Evolutionary conservation across 202 grass and related monocot genomes (phyloP), one percentile per base, ranked within the genome.

Genomic region (Zoysia matrella): DNA sequence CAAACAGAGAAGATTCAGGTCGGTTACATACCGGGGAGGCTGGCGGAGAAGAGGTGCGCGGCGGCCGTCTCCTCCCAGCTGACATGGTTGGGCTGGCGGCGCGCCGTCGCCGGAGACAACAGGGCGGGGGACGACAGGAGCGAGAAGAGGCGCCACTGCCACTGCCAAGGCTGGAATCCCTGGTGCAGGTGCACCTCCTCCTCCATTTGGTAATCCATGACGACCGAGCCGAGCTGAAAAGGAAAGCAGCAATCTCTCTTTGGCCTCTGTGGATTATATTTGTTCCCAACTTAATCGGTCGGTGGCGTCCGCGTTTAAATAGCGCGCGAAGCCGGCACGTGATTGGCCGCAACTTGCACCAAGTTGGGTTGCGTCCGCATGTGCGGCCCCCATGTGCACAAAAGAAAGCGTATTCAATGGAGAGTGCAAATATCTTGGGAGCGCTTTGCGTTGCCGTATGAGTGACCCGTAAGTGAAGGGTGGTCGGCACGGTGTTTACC

Each of bases 31-130:
- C 94, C 88, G 2, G 91, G 88, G 60, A 97, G 84, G 62, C 76
- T 61, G 68, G 85, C 88, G 8, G 83, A 54, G 83, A 85, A 97
- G 88, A 89, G 74, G 60, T 97, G 91, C 60, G 89, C 89, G 16
- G 88, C 80, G 18, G 83, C 85, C 8, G 91, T 92, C 66, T 97
- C 81, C 55, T 75, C 86, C 94, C 88, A 94, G 40, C 75, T 83
- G 80, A 97, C 90, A 68, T 87, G 76, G 80, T 76, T 94, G 53
- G 43, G 67, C 42, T 53, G 77, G 5, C 77, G 49, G 40, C 44
- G 14, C n/a, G 50, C 63, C 61, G 71, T 11, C 51, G 51, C 47
- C 52, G 79, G 71, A 52, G 78, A 63, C 22, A 11, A 10, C 1
- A 10, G 8, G 22, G 60, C 11, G 3, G 8, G 48, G 22, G 69